Evolutionary conservation across 495 filamentous ascomycete species (phyloP).

Genomic region (Eremomyces bilateralis): DNA sequence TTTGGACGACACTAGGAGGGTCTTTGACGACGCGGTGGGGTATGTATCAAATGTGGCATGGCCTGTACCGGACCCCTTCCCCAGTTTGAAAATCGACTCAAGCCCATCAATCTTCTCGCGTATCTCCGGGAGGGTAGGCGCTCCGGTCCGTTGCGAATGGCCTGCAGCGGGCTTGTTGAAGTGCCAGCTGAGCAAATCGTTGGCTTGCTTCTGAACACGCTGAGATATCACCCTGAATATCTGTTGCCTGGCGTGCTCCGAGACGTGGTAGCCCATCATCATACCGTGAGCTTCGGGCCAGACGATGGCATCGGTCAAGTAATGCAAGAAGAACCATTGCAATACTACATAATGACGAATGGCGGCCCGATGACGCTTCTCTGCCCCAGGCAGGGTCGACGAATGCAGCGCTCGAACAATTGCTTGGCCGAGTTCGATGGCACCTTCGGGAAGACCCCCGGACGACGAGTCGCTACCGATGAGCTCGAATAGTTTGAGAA

Average conservation of each 20-base stretch:
- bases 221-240: constrained; percentile 68
- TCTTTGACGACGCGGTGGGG: too few species aligned
- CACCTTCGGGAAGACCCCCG: constrained; percentile 66
- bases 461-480: constrained; percentile 53
- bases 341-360: constrained; percentile 62
- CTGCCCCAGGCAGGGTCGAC: too few species aligned
- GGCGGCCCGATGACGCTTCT: constrained; percentile 38
- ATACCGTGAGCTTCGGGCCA: constrained; percentile 82
- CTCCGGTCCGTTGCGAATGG: too few species aligned
- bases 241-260: constrained; percentile 69
- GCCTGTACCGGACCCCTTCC: too few species aligned
- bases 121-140: too few species aligned
- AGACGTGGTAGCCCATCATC: constrained; percentile 77
- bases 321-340: constrained; percentile 82
- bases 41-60: too few species aligned
- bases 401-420: constrained; percentile 60
- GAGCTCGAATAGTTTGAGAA: constrained; percentile 64
- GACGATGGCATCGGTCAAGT: constrained; percentile 62
- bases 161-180: too few species aligned
- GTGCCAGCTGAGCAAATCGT: too few species aligned
- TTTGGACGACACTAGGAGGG: constrained; percentile 41
- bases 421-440: constrained; percentile 60
- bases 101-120: too few species aligned
- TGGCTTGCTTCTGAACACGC: constrained; percentile 55
- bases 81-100: too few species aligned